Percentiles rank a stretch among this genome's conserved stretches.
Evolutionary conservation across 257 asterid genomes (phyloP).

Genomic region (Anisodus tanguticus): DNA sequence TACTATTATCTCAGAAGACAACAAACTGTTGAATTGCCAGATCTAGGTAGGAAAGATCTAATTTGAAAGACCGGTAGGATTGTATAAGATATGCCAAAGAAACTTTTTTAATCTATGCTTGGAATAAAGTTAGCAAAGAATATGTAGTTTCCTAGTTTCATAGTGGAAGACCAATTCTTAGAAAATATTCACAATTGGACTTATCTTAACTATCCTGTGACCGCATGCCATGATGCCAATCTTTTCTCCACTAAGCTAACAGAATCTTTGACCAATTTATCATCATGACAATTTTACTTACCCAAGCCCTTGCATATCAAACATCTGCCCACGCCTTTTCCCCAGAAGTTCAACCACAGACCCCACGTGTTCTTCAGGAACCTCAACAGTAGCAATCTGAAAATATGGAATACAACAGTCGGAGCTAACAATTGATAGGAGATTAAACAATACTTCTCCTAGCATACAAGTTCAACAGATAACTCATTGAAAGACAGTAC

Average conservation of each 20-base stretch:
- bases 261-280: neutral
- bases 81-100: neutral
- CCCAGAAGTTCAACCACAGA: constrained; percentile 96
- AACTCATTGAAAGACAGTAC: neutral
- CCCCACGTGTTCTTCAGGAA: constrained; percentile 91
- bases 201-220: neutral
- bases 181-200: constrained; percentile 4
- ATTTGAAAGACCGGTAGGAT: neutral
- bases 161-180: neutral
- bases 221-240: neutral
- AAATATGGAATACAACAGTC: constrained; percentile 29
- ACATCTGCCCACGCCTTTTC: constrained; percentile 94
- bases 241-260: neutral
- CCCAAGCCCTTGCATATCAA: constrained; percentile 95
- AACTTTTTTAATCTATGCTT: neutral
- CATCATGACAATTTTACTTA: constrained; percentile 35
- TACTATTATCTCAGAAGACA: neutral
- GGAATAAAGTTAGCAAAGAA: neutral
- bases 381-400: constrained; percentile 94
- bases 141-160: neutral
- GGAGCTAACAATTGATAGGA: constrained; percentile 1
- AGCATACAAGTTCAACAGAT: constrained; percentile 16
- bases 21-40: constrained; percentile 24
- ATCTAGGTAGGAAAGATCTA: constrained; percentile 5
- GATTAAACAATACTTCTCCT: neutral